Evolutionary conservation across 2,329 filamentous ascomycete genomes (phyloP).

Genomic region (Zymoseptoria crescenta): DNA sequence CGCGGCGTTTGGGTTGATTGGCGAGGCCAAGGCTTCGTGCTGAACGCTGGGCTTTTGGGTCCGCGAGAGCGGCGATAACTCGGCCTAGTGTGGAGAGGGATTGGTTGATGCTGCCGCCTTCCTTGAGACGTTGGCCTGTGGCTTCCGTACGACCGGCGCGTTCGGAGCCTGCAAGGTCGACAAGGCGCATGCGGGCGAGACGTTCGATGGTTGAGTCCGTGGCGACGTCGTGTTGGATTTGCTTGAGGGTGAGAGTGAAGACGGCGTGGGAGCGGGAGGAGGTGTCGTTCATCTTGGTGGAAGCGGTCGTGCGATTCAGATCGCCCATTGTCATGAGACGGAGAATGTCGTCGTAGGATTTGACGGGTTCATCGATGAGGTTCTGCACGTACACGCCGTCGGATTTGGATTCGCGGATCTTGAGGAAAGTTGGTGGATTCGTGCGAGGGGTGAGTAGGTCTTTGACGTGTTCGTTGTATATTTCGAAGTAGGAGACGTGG

Average conservation of each 20-base stretch:
- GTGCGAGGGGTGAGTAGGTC: slow-evolving; percentile 78
- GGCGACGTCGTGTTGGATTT: slow-evolving; percentile 94
- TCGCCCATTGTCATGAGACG: slow-evolving; percentile 88
- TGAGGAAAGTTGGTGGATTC: slow-evolving; percentile 81
- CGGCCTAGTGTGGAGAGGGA: slow-evolving; percentile 91
- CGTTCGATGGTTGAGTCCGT: slow-evolving; percentile 98
- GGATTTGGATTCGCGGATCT: slow-evolving; percentile 89
- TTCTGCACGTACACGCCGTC: slow-evolving; percentile 97
- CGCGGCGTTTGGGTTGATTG: slow-evolving; percentile 39
- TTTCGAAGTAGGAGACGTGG: slow-evolving; percentile 95
- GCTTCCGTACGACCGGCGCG: slow-evolving; percentile 93
- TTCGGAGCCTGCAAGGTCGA: slow-evolving; percentile 91
- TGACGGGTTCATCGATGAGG: slow-evolving; percentile 84
- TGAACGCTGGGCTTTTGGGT: slow-evolving; percentile 48
- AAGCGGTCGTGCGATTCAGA: slow-evolving; percentile 75
- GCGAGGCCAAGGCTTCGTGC: slow-evolving; percentile 41
- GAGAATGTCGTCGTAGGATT: slow-evolving; percentile 78
- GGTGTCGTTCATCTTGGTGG: slow-evolving; percentile 99
- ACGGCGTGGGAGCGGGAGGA: slow-evolving; percentile 94
- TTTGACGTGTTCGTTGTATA: slow-evolving; percentile 98
- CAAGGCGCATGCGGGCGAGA: slow-evolving; percentile 84
- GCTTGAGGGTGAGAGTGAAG: slow-evolving; percentile 95
- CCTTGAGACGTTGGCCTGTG: slow-evolving; percentile 79
- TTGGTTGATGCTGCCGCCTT: slow-evolving; percentile 98
- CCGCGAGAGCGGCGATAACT: slow-evolving; percentile 83